Conservation (phyloP, 768 basidiomycete genomes). For the Podaxis sp. region DNA sequence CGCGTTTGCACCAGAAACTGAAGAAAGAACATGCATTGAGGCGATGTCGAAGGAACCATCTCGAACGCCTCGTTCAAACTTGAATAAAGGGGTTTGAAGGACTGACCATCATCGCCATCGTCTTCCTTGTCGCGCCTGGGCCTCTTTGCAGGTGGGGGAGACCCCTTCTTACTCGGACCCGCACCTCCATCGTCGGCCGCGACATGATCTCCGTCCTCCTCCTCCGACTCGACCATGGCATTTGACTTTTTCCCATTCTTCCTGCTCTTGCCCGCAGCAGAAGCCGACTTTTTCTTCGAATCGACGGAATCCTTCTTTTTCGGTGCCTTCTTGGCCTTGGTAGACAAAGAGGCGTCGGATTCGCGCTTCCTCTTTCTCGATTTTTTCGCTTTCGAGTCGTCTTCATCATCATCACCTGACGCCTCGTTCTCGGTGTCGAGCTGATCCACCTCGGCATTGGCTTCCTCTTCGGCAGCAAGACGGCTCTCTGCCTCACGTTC, state of each 20-base stretch:
- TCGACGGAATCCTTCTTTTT: constrained; percentile 33
- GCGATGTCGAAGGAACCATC: not conserved
- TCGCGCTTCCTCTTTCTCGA: constrained; percentile 60
- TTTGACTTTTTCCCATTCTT: constrained; percentile 62
- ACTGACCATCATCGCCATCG: constrained; percentile 63
- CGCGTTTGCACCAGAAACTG: not conserved
- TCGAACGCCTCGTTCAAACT: constrained; percentile 3
- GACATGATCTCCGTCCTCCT: constrained; percentile 43
- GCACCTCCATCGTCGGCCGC: constrained; percentile 49
- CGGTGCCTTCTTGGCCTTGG: constrained; percentile 45
- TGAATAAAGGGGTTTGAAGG: constrained; percentile 5
- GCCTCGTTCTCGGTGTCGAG: constrained; percentile 30
- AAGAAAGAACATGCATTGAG: not conserved
- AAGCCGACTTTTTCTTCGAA: constrained; percentile 34
- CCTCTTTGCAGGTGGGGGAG: constrained; percentile 68
- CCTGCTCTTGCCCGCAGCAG: constrained; percentile 32
- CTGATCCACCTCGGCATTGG: constrained; percentile 66
- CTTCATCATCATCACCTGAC: not conserved
- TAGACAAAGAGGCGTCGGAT: constrained; percentile 34
- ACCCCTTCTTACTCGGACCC: constrained; percentile 55
- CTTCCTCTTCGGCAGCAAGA: constrained; percentile 32
- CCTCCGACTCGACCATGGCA: constrained; percentile 64
- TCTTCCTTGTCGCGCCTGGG: constrained; percentile 57
- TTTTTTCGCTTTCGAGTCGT: constrained; percentile 35
- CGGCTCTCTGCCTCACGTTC: constrained; percentile 34